Base-by-base conservation (phyloP, 108 stramenopile species). In the Nitzschia sp. region DNA sequence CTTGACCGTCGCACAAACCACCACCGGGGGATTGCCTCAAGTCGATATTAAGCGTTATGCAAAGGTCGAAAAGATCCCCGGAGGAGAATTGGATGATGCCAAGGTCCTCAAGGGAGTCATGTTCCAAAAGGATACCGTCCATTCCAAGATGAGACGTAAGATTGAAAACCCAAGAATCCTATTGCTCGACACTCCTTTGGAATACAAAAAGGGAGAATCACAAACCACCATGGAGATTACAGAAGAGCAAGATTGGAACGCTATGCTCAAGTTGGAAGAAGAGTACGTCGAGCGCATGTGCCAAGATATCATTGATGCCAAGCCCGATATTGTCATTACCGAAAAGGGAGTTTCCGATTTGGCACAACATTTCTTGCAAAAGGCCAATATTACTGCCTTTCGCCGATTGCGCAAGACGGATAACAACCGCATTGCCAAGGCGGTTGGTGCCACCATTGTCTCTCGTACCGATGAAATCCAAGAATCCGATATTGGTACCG, bases 121-220 rank as follows among this genome's bases (percentile, higher is more conserved):
- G 98, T 97, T 99, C 85, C 97, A 98, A 85, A 99, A 99, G 84
- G 99, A 98, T 75, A 90, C 91, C 2, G 97, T 96, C 17, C 98
- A 99, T 83, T 88, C 97, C 58, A 95, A 96, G 75, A 99, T 99
- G 99, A 83, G 95, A 50, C 89, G 97, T 59, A 83, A 89, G 57
- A 98, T 99, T 81, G 98, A 97, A 70, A 98, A 96, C 71, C 99
- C 99, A 10, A 94, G 98, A 42, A 95, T 99, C 50, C 70, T 99
- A 7, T 86, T 99, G 62, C 65, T 99, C 25, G 99, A 99, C 79
- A 91, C 94, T 63, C 97, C 99, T 14, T 81, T 99, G 39, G 99
- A 99, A 79, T 99, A 99, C 89, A 99, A 99, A 88, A 99, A 99
- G 89, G 97, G 96, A 63, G 99, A 99, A 83, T 87, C 88, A 8